Base-by-base conservation (phyloP, 2,329 filamentous ascomycete genomes). In the Stagonosporopsis chrysanthemi region DNA sequence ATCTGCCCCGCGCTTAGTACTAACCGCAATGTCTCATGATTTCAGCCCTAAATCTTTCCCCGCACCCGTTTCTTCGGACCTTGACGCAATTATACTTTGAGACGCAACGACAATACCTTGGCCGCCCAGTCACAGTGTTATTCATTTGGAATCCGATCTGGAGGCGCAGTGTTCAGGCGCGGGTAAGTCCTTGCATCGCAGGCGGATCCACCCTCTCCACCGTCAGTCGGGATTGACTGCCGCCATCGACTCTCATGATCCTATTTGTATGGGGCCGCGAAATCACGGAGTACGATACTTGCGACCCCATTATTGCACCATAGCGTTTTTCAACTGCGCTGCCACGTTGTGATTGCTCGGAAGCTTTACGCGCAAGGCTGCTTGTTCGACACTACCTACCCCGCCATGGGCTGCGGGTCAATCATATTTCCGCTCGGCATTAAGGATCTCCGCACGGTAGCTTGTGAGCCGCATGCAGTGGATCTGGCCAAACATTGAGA, bases 391-490 rank as follows among this genome's bases (percentile, higher is more conserved):
- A 24, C 28, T 54, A 63, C 55, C 31, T 60, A 66, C 61, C 63
- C 63, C 66, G 65, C 63, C 53, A 65, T 50, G 22, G 22, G 35
- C 40, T 63, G 55, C 58, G 59, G 58, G 57, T 44, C 40, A 50
- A 56, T 44, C 42, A 60, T 45, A 39, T 48, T 29, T 41, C 42
- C 48, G 48, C 40, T 58, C 59, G 59, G 64, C 54, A 56, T 59
- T 51, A 57, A 47, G 63, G 60, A 63, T 56, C 59, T 62, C 64
- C 67, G 58, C 62, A 62, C 64, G 54, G 52, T 57, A 53, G 36
- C 42, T 35, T 48, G 52, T 60, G 66, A 69, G 65, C 67, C 67
- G 65, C 67, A 67, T 60, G 48, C 52, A 52, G 53, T 56, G 47
- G 62, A 54, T 52, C 51, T 48, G 46, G 35, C 56, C 47, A 52